Conservation (phyloP, 1,284 basidiomycete species). For the Clitocybe nebularis region DNA sequence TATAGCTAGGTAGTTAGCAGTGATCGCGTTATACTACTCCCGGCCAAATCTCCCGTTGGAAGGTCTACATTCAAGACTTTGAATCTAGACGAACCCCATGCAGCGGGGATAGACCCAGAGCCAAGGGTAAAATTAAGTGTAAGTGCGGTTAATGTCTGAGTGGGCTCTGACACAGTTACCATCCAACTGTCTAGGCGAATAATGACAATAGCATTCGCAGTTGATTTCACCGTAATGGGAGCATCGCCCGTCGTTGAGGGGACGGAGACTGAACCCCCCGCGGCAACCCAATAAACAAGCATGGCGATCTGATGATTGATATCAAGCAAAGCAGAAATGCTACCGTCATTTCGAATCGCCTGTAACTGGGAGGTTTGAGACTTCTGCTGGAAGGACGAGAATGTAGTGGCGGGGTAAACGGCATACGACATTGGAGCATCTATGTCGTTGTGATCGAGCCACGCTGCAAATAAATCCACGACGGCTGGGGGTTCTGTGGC, state of each 20-base stretch:
- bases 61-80: conserved; percentile 24
- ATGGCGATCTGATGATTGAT: conserved; percentile 32
- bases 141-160: conserved; percentile 30
- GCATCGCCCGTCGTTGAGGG: conserved; percentile 22
- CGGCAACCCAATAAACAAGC: conserved; percentile 42
- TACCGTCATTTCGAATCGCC: conserved; percentile 39
- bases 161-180: conserved; percentile 58
- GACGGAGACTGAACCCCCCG: conserved; percentile 29
- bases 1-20: too few species aligned
- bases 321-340: conserved; percentile 41
- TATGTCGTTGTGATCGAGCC: conserved; percentile 42
- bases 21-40: conserved; percentile 43
- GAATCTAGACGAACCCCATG: too few species aligned
- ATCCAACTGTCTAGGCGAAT: conserved; percentile 37
- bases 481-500: conserved; percentile 47
- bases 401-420: conserved; percentile 46
- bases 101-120: conserved; percentile 21
- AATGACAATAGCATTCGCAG: conserved; percentile 41
- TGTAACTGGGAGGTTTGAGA: conserved; percentile 22
- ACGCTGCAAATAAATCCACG: conserved; percentile 60
- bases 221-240: conserved; percentile 35
- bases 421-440: conserved; percentile 44
- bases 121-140: conserved; percentile 19
- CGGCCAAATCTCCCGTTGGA: conserved; percentile 32
- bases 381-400: conserved; percentile 30